Percentiles rank a stretch among this genome's conserved stretches.
Evolutionary conservation across 2,329 filamentous ascomycete genomes (phyloP).

Genomic region (Monosporascus sp.): DNA sequence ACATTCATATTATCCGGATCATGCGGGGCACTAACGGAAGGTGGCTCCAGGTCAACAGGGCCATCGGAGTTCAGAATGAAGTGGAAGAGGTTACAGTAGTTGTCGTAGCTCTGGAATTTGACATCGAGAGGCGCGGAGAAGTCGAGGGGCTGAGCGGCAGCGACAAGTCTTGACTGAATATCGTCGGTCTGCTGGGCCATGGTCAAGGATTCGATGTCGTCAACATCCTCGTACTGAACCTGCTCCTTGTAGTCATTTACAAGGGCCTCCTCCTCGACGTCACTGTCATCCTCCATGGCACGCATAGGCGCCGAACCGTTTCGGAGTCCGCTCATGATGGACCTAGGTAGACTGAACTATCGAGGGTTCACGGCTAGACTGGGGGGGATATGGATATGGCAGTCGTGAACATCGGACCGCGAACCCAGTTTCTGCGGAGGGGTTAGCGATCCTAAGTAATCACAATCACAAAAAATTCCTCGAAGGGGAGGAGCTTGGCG

Average conservation of each 20-base stretch:
- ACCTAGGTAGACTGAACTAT: constrained; percentile 3
- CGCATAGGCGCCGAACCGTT: constrained; percentile 57
- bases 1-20: neutral
- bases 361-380: neutral
- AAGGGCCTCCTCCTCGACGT: constrained; percentile 92
- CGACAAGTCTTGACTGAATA: constrained; percentile 84
- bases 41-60: constrained; percentile 94
- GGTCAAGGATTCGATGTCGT: constrained; percentile 64
- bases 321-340: constrained; percentile 56
- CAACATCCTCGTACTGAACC: constrained; percentile 88
- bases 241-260: constrained; percentile 96
- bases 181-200: constrained; percentile 77
- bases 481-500: neutral
- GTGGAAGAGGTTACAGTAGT: constrained; percentile 99
- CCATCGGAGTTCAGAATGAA: constrained; percentile 98
- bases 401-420: neutral
- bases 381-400: neutral
- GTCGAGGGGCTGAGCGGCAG: constrained; percentile 90
- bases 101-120: constrained; percentile 98
- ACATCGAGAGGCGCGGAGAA: constrained; percentile 93
- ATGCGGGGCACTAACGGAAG: constrained; percentile 64
- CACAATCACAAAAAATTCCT: neutral
- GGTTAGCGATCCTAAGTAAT: neutral
- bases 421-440: neutral
- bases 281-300: constrained; percentile 73